phyloP scores from a whole-genome alignment of 139 green algal genomes.

The Chlamydomonas schloesseri region DNA sequence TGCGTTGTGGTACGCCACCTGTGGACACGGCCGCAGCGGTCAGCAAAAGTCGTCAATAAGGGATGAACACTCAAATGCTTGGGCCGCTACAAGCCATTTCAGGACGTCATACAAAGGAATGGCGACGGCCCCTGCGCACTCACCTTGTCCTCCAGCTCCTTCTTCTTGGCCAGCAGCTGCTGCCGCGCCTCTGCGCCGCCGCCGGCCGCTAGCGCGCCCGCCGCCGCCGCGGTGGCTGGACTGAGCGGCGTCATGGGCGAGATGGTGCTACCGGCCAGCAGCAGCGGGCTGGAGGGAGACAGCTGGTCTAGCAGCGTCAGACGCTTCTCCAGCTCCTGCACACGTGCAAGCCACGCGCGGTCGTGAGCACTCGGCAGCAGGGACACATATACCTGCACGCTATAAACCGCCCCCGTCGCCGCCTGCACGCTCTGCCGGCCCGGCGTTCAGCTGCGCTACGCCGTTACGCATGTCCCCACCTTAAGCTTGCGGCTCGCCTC shows the following conservation, averaged over 20 bases:
- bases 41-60: no score
- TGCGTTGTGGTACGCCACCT: conserved; percentile 48
- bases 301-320: conserved; percentile 67
- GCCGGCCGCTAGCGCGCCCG: neutral
- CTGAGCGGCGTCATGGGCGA: neutral
- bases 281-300: conserved; percentile 56
- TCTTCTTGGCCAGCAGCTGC: conserved; percentile 54
- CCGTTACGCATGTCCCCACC: neutral
- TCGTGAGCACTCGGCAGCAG: no score
- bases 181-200: conserved; percentile 37
- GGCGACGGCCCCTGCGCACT: no score
- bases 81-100: no score
- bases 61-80: no score
- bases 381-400: no score
- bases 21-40: neutral
- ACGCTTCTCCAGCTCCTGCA: conserved; percentile 73
- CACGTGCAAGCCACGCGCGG: neutral
- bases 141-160: conserved; percentile 54
- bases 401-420: no score
- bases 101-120: no score
- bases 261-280: neutral
- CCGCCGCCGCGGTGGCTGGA: neutral
- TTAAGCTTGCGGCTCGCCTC: conserved; percentile 47
- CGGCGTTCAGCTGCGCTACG: no score
- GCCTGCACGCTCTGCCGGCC: no score